A percentile compares a stretch with the other conserved stretches of the same genome.
phyloP scores from a whole-genome alignment of 2,329 filamentous ascomycete species.

The Arthrobotrys pseudoclavata region DNA sequence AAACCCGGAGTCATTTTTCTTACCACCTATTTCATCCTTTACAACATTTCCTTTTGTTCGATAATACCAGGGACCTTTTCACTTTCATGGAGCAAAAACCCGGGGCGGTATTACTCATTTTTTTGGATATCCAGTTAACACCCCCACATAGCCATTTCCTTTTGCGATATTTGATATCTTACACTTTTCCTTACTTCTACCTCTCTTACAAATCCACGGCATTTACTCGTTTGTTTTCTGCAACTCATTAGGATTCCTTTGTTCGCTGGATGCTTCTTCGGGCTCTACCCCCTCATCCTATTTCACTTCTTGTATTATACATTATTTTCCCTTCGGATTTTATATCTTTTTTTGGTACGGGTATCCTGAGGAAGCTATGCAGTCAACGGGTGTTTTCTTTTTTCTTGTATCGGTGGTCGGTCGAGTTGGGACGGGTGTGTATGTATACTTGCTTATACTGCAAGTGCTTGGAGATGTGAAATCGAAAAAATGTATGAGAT shows the following conservation, averaged over 20 bases:
- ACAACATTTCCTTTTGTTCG: constrained; percentile 20
- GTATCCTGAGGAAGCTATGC: neutral
- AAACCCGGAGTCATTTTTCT: constrained; percentile 25
- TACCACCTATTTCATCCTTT: constrained; percentile 17
- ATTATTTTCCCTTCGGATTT: neutral
- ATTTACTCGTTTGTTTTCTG: neutral
- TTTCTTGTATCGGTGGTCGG: neutral
- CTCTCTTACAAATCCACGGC: neutral
- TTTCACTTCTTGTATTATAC: constrained; percentile 18
- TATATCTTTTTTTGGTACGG: neutral
- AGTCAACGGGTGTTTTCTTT: neutral
- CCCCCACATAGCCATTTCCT: constrained; percentile 12
- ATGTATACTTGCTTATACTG: neutral
- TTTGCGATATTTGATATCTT: constrained; percentile 16
- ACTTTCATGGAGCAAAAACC: constrained; percentile 12
- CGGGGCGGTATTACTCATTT: neutral
- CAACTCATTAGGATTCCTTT: neutral
- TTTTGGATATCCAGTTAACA: constrained; percentile 9
- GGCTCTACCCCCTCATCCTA: neutral
- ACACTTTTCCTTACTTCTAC: constrained; percentile 12
- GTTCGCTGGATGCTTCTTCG: neutral
- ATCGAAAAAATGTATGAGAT: neutral
- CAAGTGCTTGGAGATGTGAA: neutral
- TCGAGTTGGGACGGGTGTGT: neutral
- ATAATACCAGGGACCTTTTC: constrained; percentile 14